Evolutionary conservation across 495 filamentous ascomycete genomes (phyloP).

Genomic region (Jackrogersella minutella): DNA sequence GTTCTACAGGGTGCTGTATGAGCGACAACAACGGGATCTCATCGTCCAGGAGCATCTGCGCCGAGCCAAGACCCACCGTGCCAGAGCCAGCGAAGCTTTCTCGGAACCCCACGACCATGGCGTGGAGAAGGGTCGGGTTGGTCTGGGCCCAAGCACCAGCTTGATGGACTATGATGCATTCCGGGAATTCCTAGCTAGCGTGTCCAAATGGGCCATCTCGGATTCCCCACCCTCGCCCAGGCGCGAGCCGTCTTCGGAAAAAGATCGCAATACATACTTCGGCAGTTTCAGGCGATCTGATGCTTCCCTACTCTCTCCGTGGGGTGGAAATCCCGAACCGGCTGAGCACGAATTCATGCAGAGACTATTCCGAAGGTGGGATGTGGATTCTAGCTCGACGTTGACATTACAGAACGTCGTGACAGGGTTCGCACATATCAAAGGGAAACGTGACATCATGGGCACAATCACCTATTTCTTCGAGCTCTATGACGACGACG

Average conservation of each 20-base stretch:
- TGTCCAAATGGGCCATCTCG: conserved; percentile 89
- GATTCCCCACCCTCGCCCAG: conserved; percentile 68
- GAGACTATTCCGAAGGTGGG: conserved; percentile 88
- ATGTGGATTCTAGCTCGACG: conserved; percentile 74
- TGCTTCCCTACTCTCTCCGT: conserved; percentile 65
- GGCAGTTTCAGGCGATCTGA: conserved; percentile 49
- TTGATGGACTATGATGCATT: conserved; percentile 98
- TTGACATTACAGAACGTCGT: conserved; percentile 91
- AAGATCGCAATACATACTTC: conserved; percentile 63
- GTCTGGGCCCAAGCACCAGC: conserved; percentile 84
- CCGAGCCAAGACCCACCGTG: conserved; percentile 65
- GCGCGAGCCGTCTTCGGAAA: conserved; percentile 62
- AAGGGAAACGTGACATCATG: conserved; percentile 95
- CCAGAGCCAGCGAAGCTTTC: conserved; percentile 59
- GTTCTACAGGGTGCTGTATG: conserved; percentile 90
- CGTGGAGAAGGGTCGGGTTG: conserved; percentile 82
- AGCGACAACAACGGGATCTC: conserved; percentile 82
- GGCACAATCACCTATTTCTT: conserved; percentile 97
- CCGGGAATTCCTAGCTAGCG: conserved; percentile 87
- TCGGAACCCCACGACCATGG: conserved; percentile 49
- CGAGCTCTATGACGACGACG: conserved; percentile 92
- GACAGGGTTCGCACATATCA: conserved; percentile 85
- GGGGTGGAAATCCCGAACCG: conserved; percentile 80
- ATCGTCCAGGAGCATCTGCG: conserved; percentile 76
- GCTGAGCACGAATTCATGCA: conserved; percentile 96